Evolutionary conservation across 2,329 filamentous ascomycete genomes (phyloP).

Genomic region (Onygenales sp.): DNA sequence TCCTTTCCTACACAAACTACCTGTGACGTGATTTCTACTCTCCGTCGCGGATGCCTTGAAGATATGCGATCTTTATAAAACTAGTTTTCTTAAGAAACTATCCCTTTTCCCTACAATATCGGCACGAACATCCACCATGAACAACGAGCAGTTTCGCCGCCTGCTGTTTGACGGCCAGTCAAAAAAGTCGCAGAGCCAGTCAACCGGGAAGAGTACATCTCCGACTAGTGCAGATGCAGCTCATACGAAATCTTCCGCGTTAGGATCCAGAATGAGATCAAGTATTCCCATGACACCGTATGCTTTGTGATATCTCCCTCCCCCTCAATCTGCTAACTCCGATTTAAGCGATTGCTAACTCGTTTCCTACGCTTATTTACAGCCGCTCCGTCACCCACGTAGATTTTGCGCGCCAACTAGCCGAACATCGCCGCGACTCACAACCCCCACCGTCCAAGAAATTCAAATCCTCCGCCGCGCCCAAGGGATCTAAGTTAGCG

Average conservation of each 20-base stretch:
- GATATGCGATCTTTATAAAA: too few relatives aligned
- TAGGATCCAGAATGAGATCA: constrained; percentile 69
- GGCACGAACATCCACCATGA: constrained; percentile 50
- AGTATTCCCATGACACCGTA: constrained; percentile 94
- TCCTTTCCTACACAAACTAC: too few relatives aligned
- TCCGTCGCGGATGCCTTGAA: too few relatives aligned
- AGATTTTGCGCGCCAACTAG: constrained; percentile 77
- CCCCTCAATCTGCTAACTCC: constrained; percentile 1
- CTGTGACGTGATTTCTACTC: too few relatives aligned
- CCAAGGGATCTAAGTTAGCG: constrained; percentile 72
- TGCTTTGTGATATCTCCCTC: constrained; percentile 19
- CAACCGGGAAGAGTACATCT: constrained; percentile 13
- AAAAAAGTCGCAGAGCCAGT: constrained; percentile 22
- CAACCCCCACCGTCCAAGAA: constrained; percentile 56
- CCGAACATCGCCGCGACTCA: constrained; percentile 55
- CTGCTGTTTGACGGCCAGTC: constrained; percentile 51
- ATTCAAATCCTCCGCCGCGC: constrained; percentile 63
- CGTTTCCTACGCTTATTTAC: neutral
- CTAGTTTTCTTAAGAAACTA: neutral
- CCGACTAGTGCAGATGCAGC: constrained; percentile 30
- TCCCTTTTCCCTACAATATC: neutral
- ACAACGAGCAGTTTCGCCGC: constrained; percentile 88
- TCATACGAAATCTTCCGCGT: constrained; percentile 42
- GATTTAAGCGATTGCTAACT: constrained; percentile 10
- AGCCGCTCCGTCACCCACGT: constrained; percentile 58